These are phyloP conservation scores for Aspergillus nidulans DNA, from an alignment of 495 filamentous ascomycete species.

Conservation along the genomic window DNA sequence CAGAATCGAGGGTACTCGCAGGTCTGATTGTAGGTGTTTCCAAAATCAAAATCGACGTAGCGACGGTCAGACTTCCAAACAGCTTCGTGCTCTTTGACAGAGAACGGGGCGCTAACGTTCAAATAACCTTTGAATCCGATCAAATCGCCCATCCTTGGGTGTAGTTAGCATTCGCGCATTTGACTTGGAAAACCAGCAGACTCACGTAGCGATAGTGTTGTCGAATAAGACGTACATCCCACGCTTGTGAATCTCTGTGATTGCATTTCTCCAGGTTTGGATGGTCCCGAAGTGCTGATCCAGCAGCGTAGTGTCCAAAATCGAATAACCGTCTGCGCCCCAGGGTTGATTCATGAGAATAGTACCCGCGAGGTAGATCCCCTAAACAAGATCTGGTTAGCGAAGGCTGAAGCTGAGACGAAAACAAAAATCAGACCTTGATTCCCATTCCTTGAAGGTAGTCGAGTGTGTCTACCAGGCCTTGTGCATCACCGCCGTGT, in stretches of 20 bases:
- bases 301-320: slow-evolving; percentile 65
- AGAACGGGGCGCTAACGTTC: slow-evolving; percentile 62
- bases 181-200: background rate
- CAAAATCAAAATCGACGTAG: slow-evolving; percentile 61
- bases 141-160: slow-evolving; percentile 58
- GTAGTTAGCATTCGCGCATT: background rate
- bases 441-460: slow-evolving; percentile 74
- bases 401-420: background rate
- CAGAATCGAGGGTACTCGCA: slow-evolving; percentile 67
- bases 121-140: slow-evolving; percentile 65
- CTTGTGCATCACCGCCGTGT: slow-evolving; percentile 67
- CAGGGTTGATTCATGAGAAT: slow-evolving; percentile 70
- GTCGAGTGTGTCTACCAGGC: slow-evolving; percentile 62
- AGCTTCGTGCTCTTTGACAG: slow-evolving; percentile 50
- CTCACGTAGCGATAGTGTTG: slow-evolving; percentile 67
- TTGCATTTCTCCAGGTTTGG: slow-evolving; percentile 57
- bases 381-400: slow-evolving; percentile 31
- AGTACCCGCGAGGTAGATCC: slow-evolving; percentile 65
- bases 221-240: slow-evolving; percentile 72
- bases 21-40: slow-evolving; percentile 52
- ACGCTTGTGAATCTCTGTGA: slow-evolving; percentile 59
- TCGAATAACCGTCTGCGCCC: slow-evolving; percentile 63
- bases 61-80: slow-evolving; percentile 54
- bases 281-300: slow-evolving; percentile 67
- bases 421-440: slow-evolving; percentile 43